Evolutionary conservation across 306 rosid species (phyloP).

Genomic region (Vigna reflexopilosa): DNA sequence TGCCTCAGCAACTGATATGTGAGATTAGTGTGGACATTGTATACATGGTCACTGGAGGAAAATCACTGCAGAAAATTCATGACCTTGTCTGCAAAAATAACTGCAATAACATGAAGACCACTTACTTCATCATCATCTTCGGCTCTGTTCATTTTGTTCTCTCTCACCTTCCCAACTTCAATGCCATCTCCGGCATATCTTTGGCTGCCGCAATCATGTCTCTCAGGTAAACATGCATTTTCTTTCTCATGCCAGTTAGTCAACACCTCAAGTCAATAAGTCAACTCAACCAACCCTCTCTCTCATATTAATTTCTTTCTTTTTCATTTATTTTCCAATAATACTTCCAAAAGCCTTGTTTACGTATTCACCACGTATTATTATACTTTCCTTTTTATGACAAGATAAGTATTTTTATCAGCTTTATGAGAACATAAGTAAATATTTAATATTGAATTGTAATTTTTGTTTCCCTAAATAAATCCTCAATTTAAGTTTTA

Average conservation of each 20-base stretch:
- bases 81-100: constrained; percentile 38
- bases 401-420: neutral
- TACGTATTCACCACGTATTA: neutral
- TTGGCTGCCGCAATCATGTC: constrained; percentile 84
- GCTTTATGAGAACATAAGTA: neutral
- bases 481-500: no score
- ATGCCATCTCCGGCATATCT: constrained; percentile 70
- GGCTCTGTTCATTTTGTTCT: constrained; percentile 75
- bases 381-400: neutral
- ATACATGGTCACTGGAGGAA: constrained; percentile 82
- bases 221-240: constrained; percentile 52
- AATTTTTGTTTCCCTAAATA: no score
- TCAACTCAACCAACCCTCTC: neutral
- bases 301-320: neutral
- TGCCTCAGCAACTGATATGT: constrained; percentile 66
- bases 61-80: constrained; percentile 70
- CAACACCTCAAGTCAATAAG: constrained; percentile 18
- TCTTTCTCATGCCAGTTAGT: neutral
- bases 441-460: neutral
- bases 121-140: constrained; percentile 73
- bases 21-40: constrained; percentile 69
- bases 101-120: constrained; percentile 53
- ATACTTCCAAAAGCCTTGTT: neutral
- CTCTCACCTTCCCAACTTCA: constrained; percentile 81
- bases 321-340: neutral